A percentile compares a stretch with the other conserved stretches of the same genome.
Evolutionary conservation across 1,284 basidiomycete genomes (phyloP).

Genomic region (Trametes sp.): DNA sequence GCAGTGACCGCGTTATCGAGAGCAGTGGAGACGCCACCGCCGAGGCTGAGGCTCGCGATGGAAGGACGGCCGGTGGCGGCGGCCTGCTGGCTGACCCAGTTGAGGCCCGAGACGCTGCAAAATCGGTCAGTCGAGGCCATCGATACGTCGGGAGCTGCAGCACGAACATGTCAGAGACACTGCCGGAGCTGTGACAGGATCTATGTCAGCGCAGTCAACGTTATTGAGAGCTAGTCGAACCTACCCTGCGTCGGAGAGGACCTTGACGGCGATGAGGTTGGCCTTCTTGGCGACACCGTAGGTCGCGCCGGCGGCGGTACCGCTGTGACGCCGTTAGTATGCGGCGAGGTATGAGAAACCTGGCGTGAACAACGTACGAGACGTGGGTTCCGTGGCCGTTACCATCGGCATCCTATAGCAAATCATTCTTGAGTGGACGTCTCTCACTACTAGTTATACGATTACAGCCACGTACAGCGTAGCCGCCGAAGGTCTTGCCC

Average conservation of each 20-base stretch:
- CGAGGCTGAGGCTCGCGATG: slow-evolving; percentile 78
- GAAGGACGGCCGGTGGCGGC: slow-evolving; percentile 61
- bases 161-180: slow-evolving; percentile 34
- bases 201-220: slow-evolving; percentile 59
- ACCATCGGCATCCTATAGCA: slow-evolving; percentile 65
- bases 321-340: slow-evolving; percentile 53
- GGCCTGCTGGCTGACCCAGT: slow-evolving; percentile 51
- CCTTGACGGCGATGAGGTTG: slow-evolving; percentile 77
- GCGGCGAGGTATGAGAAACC: slow-evolving; percentile 10
- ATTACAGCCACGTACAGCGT: slow-evolving; percentile 26
- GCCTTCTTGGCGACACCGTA: slow-evolving; percentile 80
- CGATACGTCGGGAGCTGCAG: too few relatives aligned
- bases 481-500: slow-evolving; percentile 59
- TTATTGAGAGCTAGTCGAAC: neutral
- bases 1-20: slow-evolving; percentile 68
- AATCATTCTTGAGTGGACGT: too few relatives aligned
- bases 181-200: slow-evolving; percentile 47
- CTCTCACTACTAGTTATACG: too few relatives aligned
- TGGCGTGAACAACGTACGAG: too few relatives aligned
- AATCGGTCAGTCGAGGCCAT: neutral
- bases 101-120: slow-evolving; percentile 56
- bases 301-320: slow-evolving; percentile 60
- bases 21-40: slow-evolving; percentile 66
- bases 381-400: slow-evolving; percentile 60
- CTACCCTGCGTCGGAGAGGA: slow-evolving; percentile 68